Conservation (phyloP, 208 protist species). For the Crithidia fasciculata region DNA sequence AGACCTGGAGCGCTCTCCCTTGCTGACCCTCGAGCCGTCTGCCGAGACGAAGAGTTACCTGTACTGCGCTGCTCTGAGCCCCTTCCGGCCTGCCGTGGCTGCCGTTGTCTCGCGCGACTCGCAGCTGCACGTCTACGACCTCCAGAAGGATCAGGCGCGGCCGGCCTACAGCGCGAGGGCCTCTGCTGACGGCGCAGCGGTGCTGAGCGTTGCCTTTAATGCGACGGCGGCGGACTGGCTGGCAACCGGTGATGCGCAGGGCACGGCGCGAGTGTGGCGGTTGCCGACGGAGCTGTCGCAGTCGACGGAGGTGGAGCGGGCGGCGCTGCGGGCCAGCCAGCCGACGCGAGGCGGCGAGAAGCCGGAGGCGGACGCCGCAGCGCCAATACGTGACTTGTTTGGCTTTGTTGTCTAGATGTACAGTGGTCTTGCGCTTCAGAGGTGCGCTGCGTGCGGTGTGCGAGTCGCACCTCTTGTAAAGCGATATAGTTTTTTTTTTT, state of each 20-base stretch:
- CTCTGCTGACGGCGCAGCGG: slow-evolving; percentile 60
- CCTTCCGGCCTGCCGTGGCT: slow-evolving; percentile 82
- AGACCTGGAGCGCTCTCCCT: slow-evolving; percentile 68
- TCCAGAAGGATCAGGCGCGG: slow-evolving; percentile 65
- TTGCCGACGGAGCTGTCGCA: slow-evolving; percentile 75
- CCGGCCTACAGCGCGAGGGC: slow-evolving; percentile 70
- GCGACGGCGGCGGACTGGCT: slow-evolving; percentile 63
- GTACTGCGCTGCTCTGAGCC: slow-evolving; percentile 83
- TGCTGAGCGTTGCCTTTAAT: slow-evolving; percentile 79
- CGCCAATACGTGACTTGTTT: slow-evolving; percentile 58
- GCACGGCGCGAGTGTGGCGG: slow-evolving; percentile 74
- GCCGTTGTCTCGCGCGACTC: slow-evolving; percentile 82
- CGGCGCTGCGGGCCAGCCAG: slow-evolving; percentile 53
- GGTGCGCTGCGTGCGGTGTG: neutral
- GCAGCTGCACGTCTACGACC: slow-evolving; percentile 86
- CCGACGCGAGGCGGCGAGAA: slow-evolving; percentile 24
- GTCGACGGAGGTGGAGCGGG: slow-evolving; percentile 80
- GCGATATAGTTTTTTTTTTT: neutral
- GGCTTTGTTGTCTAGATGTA: slow-evolving; percentile 61
- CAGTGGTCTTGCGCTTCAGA: neutral
- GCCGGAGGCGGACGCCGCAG: slow-evolving; percentile 10
- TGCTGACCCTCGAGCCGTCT: slow-evolving; percentile 83
- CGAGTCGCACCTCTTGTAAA: neutral
- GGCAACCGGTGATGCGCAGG: slow-evolving; percentile 77
- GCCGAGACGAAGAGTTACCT: slow-evolving; percentile 84